phyloP scores from a whole-genome alignment of 495 filamentous ascomycete genomes.

The Aspergillus indologenus region DNA sequence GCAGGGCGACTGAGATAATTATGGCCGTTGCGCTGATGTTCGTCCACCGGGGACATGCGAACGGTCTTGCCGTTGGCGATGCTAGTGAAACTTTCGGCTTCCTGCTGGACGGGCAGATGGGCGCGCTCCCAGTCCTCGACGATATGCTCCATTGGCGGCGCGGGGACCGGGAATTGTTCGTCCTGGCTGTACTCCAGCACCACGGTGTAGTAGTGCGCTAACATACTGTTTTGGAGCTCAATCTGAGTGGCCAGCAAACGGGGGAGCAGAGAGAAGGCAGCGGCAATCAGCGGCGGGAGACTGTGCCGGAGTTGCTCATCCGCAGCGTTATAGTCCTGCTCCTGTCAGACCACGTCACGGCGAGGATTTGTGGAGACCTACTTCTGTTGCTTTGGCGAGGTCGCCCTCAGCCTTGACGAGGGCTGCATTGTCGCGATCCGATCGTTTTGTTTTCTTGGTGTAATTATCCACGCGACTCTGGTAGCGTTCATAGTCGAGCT shows the following conservation, averaged over 20 bases:
- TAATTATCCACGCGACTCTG: conserved; percentile 70
- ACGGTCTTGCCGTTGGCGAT: conserved; percentile 73
- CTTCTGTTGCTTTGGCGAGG: conserved; percentile 62
- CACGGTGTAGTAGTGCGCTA: conserved; percentile 81
- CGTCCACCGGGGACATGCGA: conserved; percentile 55
- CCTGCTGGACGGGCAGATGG: conserved; percentile 61
- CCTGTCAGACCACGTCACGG: conserved; percentile 1
- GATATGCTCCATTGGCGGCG: conserved; percentile 69
- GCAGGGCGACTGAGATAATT: conserved; percentile 20
- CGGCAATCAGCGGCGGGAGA: conserved; percentile 71
- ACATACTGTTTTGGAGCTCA: conserved; percentile 76
- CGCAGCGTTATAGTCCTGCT: conserved; percentile 73
- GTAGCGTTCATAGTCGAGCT: conserved; percentile 80
- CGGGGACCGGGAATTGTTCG: conserved; percentile 66
- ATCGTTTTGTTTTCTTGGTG: conserved; percentile 66
- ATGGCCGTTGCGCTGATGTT: conserved; percentile 34
- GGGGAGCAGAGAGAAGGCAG: conserved; percentile 77
- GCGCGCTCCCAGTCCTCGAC: conserved; percentile 65
- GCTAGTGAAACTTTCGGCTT: conserved; percentile 69
- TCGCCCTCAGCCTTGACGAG: conserved; percentile 80
- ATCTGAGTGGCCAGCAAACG: conserved; percentile 70
- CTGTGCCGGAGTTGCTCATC: conserved; percentile 75
- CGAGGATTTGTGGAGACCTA: conserved; percentile 29
- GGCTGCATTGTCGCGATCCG: conserved; percentile 72
- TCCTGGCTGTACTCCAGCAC: conserved; percentile 75